Conservation (phyloP, 495 filamentous ascomycete genomes). For the Polyplosphaeria fusca region DNA sequence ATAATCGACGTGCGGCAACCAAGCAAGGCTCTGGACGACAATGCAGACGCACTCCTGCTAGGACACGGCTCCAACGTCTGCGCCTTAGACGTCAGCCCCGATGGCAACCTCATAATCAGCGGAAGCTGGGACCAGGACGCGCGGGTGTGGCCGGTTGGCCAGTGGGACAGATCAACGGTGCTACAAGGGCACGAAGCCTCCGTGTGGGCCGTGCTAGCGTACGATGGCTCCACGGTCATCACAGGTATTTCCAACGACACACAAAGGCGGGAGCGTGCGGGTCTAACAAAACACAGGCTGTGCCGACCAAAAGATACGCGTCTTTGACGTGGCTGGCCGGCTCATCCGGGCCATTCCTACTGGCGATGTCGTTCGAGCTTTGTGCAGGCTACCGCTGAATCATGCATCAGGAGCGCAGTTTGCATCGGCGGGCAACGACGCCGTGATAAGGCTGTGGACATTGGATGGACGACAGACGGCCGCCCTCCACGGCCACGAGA, state of each 20-base stretch:
- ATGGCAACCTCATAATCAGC: constrained; percentile 72
- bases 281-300: constrained; percentile 51
- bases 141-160: constrained; percentile 78
- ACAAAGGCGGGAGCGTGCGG: background rate
- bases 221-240: constrained; percentile 74
- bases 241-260: constrained; percentile 56
- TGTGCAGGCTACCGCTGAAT: constrained; percentile 74
- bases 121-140: constrained; percentile 93
- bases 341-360: constrained; percentile 66
- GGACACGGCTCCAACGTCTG: constrained; percentile 88
- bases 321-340: constrained; percentile 68
- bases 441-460: constrained; percentile 79
- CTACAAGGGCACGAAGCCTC: constrained; percentile 73
- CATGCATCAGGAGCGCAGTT: constrained; percentile 81
- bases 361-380: constrained; percentile 78
- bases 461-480: constrained; percentile 67
- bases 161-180: constrained; percentile 52
- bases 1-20: constrained; percentile 88
- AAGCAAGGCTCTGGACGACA: constrained; percentile 59
- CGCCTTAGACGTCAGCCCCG: constrained; percentile 70
- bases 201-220: constrained; percentile 88
- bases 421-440: constrained; percentile 86
- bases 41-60: constrained; percentile 79
- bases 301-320: constrained; percentile 82
- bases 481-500: constrained; percentile 82